Base-by-base conservation (phyloP, 495 filamentous ascomycete species). In the Penicillium odoratum region DNA sequence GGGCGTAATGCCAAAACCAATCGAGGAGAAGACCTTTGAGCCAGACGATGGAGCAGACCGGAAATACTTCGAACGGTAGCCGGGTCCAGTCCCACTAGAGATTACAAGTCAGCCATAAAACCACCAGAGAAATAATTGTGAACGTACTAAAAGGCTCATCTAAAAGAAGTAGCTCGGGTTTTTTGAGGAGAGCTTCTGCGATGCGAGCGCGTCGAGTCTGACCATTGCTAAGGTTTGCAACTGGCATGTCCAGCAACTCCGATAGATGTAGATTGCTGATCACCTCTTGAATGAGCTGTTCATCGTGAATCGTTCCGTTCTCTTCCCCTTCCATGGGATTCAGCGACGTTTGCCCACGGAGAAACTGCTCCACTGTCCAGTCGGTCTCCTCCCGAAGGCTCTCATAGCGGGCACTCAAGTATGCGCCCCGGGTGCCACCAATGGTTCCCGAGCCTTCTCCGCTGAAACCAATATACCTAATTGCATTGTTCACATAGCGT, bases 391-490 rank as follows among this genome's bases (percentile, higher is more conserved):
- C 93, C 18, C 91, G 78, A 48, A 85, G 73, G 54, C 88, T 92
- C 77, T 98, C 94, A 73, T 98, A 98, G n/a, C 94, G 81, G 11
- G 92, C 91, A 61, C 89, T 91, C 34, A 98, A 72, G 63, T 97
- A 97, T 10, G 90, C 85, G 9, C 91, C 92, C 11, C 79, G 74
- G 4, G 74, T 81, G 15, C 78, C 81, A 1, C 85, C 83, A 50
- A 80, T 81, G 11, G 81, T 78, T 13, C 75, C 78, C 7, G 79
- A 79, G 13, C 79, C 77, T 61, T 90, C 81, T 3, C 82, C 83
- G 34, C 65, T 74, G 66, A 97, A 97, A 0, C 92, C 92, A 46
- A 96, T 88, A 69, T 93, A 91, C 58, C 87, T 85, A 51, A 97
- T 87, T 0, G 91, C 91, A 58, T 80, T 79, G 7, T 70, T 74